These are phyloP conservation scores for Mucor piriformis DNA, from an alignment of 371 early-diverging fungal genomes.

Conservation along the genomic window DNA sequence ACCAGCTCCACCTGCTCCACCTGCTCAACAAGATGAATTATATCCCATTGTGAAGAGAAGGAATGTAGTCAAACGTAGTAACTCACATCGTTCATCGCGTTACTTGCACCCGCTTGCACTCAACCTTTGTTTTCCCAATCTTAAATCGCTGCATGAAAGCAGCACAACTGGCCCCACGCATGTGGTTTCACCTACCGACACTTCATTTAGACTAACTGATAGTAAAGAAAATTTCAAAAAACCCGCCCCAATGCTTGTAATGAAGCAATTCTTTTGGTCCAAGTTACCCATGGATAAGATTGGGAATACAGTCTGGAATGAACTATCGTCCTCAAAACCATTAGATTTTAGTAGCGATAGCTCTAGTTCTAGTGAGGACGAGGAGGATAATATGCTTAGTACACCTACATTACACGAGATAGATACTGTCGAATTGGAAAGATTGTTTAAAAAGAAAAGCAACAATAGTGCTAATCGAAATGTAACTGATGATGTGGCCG, in stretches of 20 bases:
- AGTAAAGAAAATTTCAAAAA: neutral
- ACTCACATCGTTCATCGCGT: slow-evolving; percentile 32
- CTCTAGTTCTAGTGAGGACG: slow-evolving; percentile 23
- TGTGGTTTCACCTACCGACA: slow-evolving; percentile 17
- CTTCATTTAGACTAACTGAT: neutral
- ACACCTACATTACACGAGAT: slow-evolving; percentile 12
- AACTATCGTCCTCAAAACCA: slow-evolving; percentile 37
- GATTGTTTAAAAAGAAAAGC: slow-evolving; percentile 39
- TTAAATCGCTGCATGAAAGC: slow-evolving; percentile 48
- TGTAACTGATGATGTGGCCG: neutral
- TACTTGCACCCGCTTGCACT: slow-evolving; percentile 51
- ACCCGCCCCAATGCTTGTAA: neutral
- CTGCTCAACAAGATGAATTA: neutral
- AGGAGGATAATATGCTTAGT: slow-evolving; percentile 12
- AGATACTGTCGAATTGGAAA: slow-evolving; percentile 46
- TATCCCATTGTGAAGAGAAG: slow-evolving; percentile 12
- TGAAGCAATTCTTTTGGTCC: slow-evolving; percentile 66
- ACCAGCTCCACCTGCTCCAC: slow-evolving; percentile 17
- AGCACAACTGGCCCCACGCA: slow-evolving; percentile 1
- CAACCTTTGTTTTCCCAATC: slow-evolving; percentile 41
- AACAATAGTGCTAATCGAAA: neutral
- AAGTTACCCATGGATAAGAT: slow-evolving; percentile 58
- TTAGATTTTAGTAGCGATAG: slow-evolving; percentile 23
- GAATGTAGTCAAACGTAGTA: slow-evolving; percentile 3
- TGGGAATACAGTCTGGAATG: slow-evolving; percentile 61